A percentile compares a stretch with the other conserved stretches of the same genome.
Evolutionary conservation across 108 stramenopile species (phyloP).

Genomic region (Pelagomonas calceolata): DNA sequence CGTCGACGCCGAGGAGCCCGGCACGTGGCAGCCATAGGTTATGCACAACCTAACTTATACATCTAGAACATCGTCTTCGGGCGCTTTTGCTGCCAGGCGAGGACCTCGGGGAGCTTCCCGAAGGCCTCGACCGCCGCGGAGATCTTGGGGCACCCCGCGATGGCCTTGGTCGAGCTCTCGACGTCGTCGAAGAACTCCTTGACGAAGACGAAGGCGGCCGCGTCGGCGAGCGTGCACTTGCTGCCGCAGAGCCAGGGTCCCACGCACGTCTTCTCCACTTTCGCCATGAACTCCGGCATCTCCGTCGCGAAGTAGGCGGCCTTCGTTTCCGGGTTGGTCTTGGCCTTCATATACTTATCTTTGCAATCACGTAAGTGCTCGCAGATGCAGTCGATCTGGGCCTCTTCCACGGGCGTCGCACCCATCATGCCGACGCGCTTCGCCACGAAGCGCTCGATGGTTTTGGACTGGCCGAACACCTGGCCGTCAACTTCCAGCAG

Average conservation of each 20-base stretch:
- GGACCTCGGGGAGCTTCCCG: conserved; percentile 26
- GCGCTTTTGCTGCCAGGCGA: conserved; percentile 37
- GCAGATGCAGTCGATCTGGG: conserved; percentile 38
- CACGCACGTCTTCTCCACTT: conserved; percentile 35
- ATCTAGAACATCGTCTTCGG: conserved; percentile 47
- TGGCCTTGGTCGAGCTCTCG: conserved; percentile 37
- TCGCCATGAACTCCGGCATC: conserved; percentile 40
- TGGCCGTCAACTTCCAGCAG: conserved; percentile 39
- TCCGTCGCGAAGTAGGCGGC: conserved; percentile 38
- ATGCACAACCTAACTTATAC: no score
- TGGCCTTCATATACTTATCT: conserved; percentile 36
- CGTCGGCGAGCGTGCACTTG: neutral
- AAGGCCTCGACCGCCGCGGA: conserved; percentile 35
- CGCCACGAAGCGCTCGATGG: conserved; percentile 48
- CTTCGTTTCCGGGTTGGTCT: conserved; percentile 36
- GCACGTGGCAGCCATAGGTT: neutral
- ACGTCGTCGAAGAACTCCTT: conserved; percentile 34
- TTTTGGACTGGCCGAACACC: conserved; percentile 50
- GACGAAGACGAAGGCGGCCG: neutral
- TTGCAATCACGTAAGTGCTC: conserved; percentile 57
- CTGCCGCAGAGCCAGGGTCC: neutral
- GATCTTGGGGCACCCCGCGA: conserved; percentile 27
- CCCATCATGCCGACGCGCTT: neutral
- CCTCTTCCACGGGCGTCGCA: neutral
- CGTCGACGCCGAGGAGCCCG: neutral